Evolutionary conservation across 495 filamentous ascomycete species (phyloP), one percentile per base, ranked within the genome.

Genomic region (Amniculicola lignicola): DNA sequence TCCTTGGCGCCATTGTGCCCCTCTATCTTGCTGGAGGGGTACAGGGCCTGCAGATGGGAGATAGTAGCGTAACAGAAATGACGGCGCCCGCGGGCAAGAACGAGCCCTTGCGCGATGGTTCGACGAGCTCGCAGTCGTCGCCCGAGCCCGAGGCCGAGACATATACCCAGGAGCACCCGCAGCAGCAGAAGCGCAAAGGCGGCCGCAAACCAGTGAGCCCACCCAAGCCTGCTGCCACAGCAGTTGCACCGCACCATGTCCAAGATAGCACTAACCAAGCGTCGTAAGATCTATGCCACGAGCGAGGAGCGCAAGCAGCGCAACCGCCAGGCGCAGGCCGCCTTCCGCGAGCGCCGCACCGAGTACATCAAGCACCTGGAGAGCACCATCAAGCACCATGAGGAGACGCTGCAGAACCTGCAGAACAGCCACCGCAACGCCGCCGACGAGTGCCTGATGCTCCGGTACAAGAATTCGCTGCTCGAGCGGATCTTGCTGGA

Each of bases 311-410:
- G 93, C 65, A 97, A 98, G 75, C 93, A 96, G 74, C 83, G 94
- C 61, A 98, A 98, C 67, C 81, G 93, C 58, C 94, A 97, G 72
- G 93, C 93, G 24, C 93, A 98, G 70, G 93, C 93, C 39, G 93
- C 93, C 24, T 98, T 98, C 67, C 85, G 93, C 40, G 93, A 98
- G 71, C 84, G 93, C 56, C 84, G 93, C 57, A 97, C 94, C 23
- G 93, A 98, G 75, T 98, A 98, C 70, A 98, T 98, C 76, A 96
- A 96, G 74, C 94, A 98, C 71, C 81, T 98, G 10, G 93, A 98
- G 72, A 88, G 89, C 47, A 96, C 90, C 50, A 97, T 98, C 71
- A 94, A 95, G 69, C 90, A 90, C 59, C 93, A 97, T 76, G 93
- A 98, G 72, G 89, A 96, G 58, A 87, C 86, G 58, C 76, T 98